Conservation (phyloP, 78 protist genomes). For the Creolimax fragrantissima region DNA sequence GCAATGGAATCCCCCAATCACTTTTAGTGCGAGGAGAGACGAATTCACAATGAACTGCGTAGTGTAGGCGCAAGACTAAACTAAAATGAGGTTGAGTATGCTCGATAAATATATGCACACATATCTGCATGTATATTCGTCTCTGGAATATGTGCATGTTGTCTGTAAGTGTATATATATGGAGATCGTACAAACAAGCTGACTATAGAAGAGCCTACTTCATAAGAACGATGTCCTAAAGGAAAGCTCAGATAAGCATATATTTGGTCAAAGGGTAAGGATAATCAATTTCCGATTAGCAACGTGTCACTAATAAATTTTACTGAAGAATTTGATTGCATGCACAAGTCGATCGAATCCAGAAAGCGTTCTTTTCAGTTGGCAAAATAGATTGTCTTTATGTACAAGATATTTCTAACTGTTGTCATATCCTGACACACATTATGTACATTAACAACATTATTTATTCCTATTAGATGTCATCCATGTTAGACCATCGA, state of each 20-base stretch:
- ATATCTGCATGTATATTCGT: neutral
- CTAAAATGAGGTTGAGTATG: no score
- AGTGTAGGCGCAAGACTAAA: no score
- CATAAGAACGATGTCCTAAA: neutral
- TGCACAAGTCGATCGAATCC: neutral
- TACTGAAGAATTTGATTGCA: neutral
- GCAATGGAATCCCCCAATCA: no score
- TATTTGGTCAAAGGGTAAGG: no score
- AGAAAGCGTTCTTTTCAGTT: no score
- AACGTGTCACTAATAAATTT: no score
- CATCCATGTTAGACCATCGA: constrained; percentile 61
- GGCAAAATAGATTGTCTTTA: no score
- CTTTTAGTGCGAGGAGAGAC: no score
- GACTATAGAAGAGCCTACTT: neutral
- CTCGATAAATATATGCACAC: neutral
- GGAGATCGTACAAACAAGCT: neutral
- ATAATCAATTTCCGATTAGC: no score
- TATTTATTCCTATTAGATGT: neutral
- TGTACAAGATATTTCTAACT: no score
- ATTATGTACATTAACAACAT: neutral
- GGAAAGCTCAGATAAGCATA: neutral
- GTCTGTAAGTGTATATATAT: neutral
- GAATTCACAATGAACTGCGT: no score
- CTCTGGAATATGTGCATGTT: neutral
- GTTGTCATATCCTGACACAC: no score